Base-by-base conservation (phyloP, 495 filamentous ascomycete genomes). In the Sporormia fimetaria region DNA sequence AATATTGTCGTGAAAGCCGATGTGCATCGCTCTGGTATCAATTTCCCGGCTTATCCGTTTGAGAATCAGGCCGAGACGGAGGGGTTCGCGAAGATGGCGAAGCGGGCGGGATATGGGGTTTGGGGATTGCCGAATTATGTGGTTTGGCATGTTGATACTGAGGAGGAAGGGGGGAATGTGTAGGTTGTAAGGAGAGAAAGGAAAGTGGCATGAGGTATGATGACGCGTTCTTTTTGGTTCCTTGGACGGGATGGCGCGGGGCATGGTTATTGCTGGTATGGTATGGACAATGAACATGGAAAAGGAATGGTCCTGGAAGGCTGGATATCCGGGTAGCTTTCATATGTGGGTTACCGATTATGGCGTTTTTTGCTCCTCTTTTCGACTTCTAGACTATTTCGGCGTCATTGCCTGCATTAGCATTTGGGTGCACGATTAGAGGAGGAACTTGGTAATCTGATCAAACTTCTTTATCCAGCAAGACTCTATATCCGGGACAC, bases 61-160 rank as follows among this genome's bases (percentile, higher is more conserved):
- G 92, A 98, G 64, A 96, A 98, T 63, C 90, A 98, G 66, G 90
- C 90, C 47, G 90, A 98, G 63, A 98, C 90, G 4, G 90, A 98
- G 62, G 90, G 90, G 3, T 98, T 98, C 56, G 90, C 90, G 30
- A 88, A 84, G 60, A 98, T 98, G 90, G 90, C 90, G 44, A 96
- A 95, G 69, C 74, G 88, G 48, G 90, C 90, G 24, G 88, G 88
- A 29, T 96, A 95, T 63, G 70, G 84, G 55, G 90, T 98, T 24
- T 70, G 80, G 42, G 90, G 90, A 23, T 69, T 98, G 36, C 92
- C 90, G 41, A 98, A 98, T 63, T 98, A 98, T 59, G 76, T 98
- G 31, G 87, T 98, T 32, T 98, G 90, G 90, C 90, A 98, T 60
- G 85, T 95, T 51, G 90, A 98, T 59, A 98, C 90, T n/a, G 76